phyloP scores from a whole-genome alignment of 1,284 basidiomycete species.

The Volvariella surrecta region DNA sequence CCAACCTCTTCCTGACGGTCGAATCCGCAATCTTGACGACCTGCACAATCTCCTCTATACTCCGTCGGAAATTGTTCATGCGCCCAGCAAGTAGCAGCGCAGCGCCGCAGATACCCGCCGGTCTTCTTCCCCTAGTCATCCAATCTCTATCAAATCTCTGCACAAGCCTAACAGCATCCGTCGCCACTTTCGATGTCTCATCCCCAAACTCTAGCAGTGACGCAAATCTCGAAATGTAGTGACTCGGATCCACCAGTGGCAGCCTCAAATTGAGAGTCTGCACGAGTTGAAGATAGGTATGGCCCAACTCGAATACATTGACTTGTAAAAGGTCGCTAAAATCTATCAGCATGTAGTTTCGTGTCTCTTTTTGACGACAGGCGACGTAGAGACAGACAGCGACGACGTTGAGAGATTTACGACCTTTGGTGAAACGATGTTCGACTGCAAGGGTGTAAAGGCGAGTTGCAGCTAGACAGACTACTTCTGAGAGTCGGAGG shows the following conservation, averaged over 20 bases:
- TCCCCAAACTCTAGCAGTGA: slow-evolving; percentile 96
- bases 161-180: slow-evolving; percentile 91
- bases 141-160: slow-evolving; percentile 95
- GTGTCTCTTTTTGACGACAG: slow-evolving; percentile 84
- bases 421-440: slow-evolving; percentile 90
- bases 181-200: slow-evolving; percentile 86
- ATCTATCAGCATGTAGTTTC: slow-evolving; percentile 97
- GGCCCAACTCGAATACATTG: slow-evolving; percentile 96
- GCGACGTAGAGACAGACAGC: slow-evolving; percentile 95
- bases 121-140: slow-evolving; percentile 93
- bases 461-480: slow-evolving; percentile 77
- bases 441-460: slow-evolving; percentile 93
- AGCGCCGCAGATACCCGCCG: slow-evolving; percentile 96
- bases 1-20: slow-evolving; percentile 89
- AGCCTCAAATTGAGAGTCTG: slow-evolving; percentile 84
- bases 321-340: slow-evolving; percentile 92
- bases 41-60: slow-evolving; percentile 92
- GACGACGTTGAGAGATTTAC: slow-evolving; percentile 88
- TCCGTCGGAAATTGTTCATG: slow-evolving; percentile 96
- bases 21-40: slow-evolving; percentile 98
- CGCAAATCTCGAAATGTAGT: slow-evolving; percentile 96
- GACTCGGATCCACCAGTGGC: slow-evolving; percentile 90
- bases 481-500: slow-evolving; percentile 72
- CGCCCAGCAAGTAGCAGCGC: slow-evolving; percentile 91
- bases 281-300: slow-evolving; percentile 92